Conservation (phyloP, 2,329 filamentous ascomycete species). For the Beauveria rudraprayagi region DNA sequence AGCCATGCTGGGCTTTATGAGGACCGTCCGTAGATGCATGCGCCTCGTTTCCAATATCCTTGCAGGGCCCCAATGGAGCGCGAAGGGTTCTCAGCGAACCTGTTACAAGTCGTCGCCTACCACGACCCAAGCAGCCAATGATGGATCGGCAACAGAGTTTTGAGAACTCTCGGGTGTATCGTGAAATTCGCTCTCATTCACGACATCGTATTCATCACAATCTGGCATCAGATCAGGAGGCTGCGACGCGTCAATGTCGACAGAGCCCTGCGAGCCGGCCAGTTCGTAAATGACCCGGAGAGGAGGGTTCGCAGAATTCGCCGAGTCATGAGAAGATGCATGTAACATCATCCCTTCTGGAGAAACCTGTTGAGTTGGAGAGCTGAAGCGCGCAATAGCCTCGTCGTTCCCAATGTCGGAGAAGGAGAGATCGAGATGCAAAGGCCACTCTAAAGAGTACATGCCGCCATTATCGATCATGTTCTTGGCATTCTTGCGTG, state of each 20-base stretch:
- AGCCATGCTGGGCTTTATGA: constrained; percentile 21
- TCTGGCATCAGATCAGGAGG: constrained; percentile 28
- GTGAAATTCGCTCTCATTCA: constrained; percentile 30
- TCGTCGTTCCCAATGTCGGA: constrained; percentile 34
- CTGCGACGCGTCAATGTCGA: constrained; percentile 28
- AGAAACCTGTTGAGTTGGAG: constrained; percentile 15
- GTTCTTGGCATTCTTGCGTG: constrained; percentile 19
- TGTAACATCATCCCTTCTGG: constrained; percentile 16
- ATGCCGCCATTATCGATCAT: constrained; percentile 8
- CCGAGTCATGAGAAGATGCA: constrained; percentile 16
- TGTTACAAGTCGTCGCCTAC: constrained; percentile 40
- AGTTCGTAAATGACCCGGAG: constrained; percentile 35
- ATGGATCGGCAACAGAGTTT: constrained; percentile 17
- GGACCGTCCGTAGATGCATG: constrained; percentile 30
- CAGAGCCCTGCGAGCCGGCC: constrained; percentile 23
- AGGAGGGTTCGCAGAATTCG: constrained; percentile 16
- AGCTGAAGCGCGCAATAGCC: constrained; percentile 29
- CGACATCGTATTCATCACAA: constrained; percentile 18
- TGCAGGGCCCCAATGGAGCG: constrained; percentile 21
- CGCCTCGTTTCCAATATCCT: constrained; percentile 16
- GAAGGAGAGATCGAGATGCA: constrained; percentile 34
- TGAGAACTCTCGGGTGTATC: constrained; percentile 21
- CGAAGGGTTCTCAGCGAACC: constrained; percentile 28
- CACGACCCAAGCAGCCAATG: constrained; percentile 33
- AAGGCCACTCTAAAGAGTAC: constrained; percentile 18